Evolutionary conservation across 2,329 filamentous ascomycete genomes (phyloP).

Genomic region (Orbilia brochopaga): DNA sequence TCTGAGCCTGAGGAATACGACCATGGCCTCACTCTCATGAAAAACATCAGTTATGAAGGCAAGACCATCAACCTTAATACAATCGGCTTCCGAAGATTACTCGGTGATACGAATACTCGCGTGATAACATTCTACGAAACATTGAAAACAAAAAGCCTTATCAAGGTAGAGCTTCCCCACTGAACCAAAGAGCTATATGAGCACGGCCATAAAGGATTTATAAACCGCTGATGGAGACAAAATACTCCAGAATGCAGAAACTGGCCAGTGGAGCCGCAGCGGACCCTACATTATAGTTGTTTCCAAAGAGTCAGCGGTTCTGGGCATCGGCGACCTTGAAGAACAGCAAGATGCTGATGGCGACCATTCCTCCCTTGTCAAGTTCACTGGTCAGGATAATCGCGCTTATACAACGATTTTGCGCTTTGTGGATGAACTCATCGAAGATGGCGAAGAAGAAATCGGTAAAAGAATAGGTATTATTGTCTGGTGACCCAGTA

Average conservation of each 20-base stretch:
- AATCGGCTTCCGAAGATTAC: slow-evolving; percentile 10
- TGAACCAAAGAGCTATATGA: background rate
- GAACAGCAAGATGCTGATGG: slow-evolving; percentile 14
- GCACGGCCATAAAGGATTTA: background rate
- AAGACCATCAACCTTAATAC: slow-evolving; percentile 14
- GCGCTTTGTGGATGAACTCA: background rate
- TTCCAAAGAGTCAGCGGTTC: slow-evolving; percentile 22
- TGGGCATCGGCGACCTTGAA: slow-evolving; percentile 17
- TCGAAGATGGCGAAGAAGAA: slow-evolving; percentile 4
- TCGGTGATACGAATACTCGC: slow-evolving; percentile 3
- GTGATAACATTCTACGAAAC: slow-evolving; percentile 31
- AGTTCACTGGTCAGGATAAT: slow-evolving; percentile 21
- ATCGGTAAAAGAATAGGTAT: slow-evolving; percentile 20
- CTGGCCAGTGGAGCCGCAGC: slow-evolving; percentile 10
- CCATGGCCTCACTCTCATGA: slow-evolving; percentile 19
- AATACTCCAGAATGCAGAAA: too few relatives aligned
- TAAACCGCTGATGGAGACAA: too few relatives aligned
- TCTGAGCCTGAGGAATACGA: slow-evolving; percentile 11
- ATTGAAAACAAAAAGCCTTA: slow-evolving; percentile 17
- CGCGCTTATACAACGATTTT: slow-evolving; percentile 26
- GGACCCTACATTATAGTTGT: slow-evolving; percentile 20
- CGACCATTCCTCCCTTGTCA: slow-evolving; percentile 38
- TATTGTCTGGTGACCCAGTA: too few relatives aligned
- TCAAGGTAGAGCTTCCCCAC: slow-evolving; percentile 8
- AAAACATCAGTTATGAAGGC: slow-evolving; percentile 16